Percentiles rank a stretch among this genome's conserved stretches.
phyloP scores from a whole-genome alignment of 2,329 filamentous ascomycete species.

The Fusarium scirpi region DNA sequence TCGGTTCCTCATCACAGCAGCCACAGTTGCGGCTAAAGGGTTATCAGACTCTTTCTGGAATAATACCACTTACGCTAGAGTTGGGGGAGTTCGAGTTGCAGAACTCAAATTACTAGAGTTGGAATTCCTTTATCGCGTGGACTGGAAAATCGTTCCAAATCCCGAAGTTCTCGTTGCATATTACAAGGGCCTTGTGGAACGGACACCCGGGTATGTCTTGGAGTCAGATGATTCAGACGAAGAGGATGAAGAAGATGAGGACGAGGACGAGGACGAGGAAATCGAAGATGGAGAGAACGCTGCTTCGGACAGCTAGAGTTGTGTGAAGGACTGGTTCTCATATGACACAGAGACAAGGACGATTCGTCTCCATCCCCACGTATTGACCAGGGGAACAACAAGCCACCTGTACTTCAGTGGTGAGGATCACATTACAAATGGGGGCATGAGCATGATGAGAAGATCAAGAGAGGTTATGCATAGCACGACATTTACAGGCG shows the following conservation, averaged over 20 bases:
- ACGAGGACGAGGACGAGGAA: conserved; percentile 38
- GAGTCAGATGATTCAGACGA: conserved; percentile 55
- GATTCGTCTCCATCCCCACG: conserved; percentile 3
- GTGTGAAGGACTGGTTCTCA: conserved; percentile 8
- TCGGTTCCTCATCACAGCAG: conserved; percentile 94
- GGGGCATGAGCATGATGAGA: conserved; percentile 21
- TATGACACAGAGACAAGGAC: conserved; percentile 4
- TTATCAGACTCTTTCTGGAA: conserved; percentile 98
- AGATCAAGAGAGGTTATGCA: conserved; percentile 30
- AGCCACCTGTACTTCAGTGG: not conserved
- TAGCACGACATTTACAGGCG: conserved; percentile 44
- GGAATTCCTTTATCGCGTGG: conserved; percentile 90
- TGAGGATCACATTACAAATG: conserved; percentile 14
- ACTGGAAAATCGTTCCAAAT: conserved; percentile 97
- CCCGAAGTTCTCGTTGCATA: conserved; percentile 95
- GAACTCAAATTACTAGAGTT: conserved; percentile 93
- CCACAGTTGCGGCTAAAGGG: conserved; percentile 95
- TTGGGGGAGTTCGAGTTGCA: conserved; percentile 89
- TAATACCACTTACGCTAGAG: conserved; percentile 93
- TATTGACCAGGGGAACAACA: not conserved
- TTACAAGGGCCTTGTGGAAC: conserved; percentile 85
- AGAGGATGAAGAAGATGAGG: conserved; percentile 42
- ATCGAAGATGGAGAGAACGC: conserved; percentile 38
- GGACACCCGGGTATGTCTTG: conserved; percentile 67
- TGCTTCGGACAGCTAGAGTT: conserved; percentile 17